Base-by-base conservation (phyloP, 176 grass and related monocot genomes). In the Cymbopogon citratus region DNA sequence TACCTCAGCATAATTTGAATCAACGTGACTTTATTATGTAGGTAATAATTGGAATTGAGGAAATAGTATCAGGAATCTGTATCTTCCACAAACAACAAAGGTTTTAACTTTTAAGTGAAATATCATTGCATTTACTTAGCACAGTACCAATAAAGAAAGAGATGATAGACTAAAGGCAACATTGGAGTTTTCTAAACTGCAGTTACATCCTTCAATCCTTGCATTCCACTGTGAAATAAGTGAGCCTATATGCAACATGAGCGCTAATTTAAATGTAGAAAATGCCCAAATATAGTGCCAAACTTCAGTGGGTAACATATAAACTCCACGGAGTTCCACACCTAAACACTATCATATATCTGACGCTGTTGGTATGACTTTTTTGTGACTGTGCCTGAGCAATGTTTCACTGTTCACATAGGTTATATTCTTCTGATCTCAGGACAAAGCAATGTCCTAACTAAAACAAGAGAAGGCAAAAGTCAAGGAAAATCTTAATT, bases 31-130 rank as follows among this genome's bases (percentile, higher is more conserved):
- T 56, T 56, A 9, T 10, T 57, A 57, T 57, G 52, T 23, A 54
- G 51, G 26, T 28, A n/a, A n/a, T 9, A 36, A 52, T 9, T 64
- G 41, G 28, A 51, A 12, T 38, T 51, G 35, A 19, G 14, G 21
- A 83, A 73, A 51, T 24, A 65, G 14, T n/a, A 65, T 1, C 19
- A 66, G 21, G 12, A 74, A 18, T 36, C 0, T 63, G 74, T 13
- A 49, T 29, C 36, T 77, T 85, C 44, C n/a, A 52, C 60, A 27
- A 75, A 66, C 6, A 27, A 19, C 5, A 66, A n/a, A 7, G 2
- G 59, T 64, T 35, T 70, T 75, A 12, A n/a, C n/a, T 33, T 33
- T 33, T 33, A 33, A 10, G 65, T 74, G 25, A 77, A 77, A 84
- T 69, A 75, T 24, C 1, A 0, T 5, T 60, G 7, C 19, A n/a